Evolutionary conservation across 257 asterid species (phyloP).

Genomic region (Cinchona pubescens): DNA sequence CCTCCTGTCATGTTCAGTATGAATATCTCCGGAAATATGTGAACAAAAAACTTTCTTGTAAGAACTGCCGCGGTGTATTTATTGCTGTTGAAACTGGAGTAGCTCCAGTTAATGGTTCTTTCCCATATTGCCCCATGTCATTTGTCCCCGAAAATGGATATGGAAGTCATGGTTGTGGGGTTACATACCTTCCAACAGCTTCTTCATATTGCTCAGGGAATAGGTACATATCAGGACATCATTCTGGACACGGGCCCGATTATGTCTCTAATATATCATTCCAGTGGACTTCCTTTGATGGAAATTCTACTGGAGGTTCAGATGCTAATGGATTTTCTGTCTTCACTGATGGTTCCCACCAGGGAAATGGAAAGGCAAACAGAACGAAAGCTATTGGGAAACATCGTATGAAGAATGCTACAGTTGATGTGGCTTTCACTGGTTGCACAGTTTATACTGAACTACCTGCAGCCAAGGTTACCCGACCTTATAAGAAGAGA

Average conservation of each 20-base stretch:
- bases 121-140: conserved; percentile 62
- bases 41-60: conserved; percentile 82
- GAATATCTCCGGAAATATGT: conserved; percentile 87
- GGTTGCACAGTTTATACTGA: conserved; percentile 39
- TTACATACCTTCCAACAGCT: conserved; percentile 45
- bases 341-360: conserved; percentile 46
- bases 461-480: conserved; percentile 49
- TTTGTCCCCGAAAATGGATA: conserved; percentile 58
- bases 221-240: conserved; percentile 59
- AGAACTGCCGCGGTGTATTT: conserved; percentile 92
- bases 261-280: conserved; percentile 66
- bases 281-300: conserved; percentile 53
- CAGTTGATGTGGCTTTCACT: conserved; percentile 36
- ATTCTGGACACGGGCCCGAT: conserved; percentile 54
- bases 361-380: conserved; percentile 44
- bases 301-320: conserved; percentile 44
- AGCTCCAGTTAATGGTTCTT: conserved; percentile 63
- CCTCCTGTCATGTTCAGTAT: conserved; percentile 88
- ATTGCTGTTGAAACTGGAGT: conserved; percentile 87
- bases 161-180: conserved; percentile 59
- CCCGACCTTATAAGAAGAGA: conserved; percentile 80
- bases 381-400: conserved; percentile 49
- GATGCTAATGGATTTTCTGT: conserved; percentile 59
- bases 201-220: conserved; percentile 52
- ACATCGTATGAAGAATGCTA: conserved; percentile 32